Percentiles rank a stretch among this genome's conserved stretches.
Evolutionary conservation across 208 protist genomes (phyloP).

Genomic region (Strigomonas culicis): DNA sequence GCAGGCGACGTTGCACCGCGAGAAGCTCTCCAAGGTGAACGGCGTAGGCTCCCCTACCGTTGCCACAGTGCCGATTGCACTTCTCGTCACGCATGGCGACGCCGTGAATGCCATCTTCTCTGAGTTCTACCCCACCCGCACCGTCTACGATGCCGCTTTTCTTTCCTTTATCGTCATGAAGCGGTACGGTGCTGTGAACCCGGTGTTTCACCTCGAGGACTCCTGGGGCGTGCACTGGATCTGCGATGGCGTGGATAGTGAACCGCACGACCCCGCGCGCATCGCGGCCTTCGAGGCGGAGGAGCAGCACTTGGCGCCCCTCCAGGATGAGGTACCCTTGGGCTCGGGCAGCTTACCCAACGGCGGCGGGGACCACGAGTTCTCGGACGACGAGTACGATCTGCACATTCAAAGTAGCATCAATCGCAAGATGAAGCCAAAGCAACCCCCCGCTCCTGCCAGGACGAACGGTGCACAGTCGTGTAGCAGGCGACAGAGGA

Average conservation of each 20-base stretch:
- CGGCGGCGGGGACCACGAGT: too few relatives aligned
- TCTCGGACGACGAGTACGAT: background rate
- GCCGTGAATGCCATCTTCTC: conserved; percentile 55
- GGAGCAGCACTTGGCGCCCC: too few relatives aligned
- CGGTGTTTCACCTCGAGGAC: conserved; percentile 39
- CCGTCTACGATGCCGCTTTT: conserved; percentile 72
- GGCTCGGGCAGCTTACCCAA: too few relatives aligned
- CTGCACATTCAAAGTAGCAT: background rate
- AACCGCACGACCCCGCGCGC: conserved; percentile 25
- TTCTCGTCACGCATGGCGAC: conserved; percentile 84
- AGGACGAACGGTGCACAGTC: background rate
- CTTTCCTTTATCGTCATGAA: conserved; percentile 72
- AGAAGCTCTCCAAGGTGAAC: background rate
- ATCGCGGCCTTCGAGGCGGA: background rate
- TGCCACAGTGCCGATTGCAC: conserved; percentile 16
- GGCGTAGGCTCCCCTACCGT: background rate
- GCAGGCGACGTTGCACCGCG: background rate
- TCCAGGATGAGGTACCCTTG: too few relatives aligned
- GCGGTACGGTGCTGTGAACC: conserved; percentile 19
- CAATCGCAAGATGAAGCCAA: too few relatives aligned
- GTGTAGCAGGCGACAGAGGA: background rate
- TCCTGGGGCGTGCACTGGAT: conserved; percentile 63
- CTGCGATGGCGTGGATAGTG: conserved; percentile 31
- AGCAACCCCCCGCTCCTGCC: background rate
- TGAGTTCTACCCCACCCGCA: conserved; percentile 59